These are phyloP conservation scores for Candida stauntonica DNA, from an alignment of 805 yeast species.

Conservation along the genomic window DNA sequence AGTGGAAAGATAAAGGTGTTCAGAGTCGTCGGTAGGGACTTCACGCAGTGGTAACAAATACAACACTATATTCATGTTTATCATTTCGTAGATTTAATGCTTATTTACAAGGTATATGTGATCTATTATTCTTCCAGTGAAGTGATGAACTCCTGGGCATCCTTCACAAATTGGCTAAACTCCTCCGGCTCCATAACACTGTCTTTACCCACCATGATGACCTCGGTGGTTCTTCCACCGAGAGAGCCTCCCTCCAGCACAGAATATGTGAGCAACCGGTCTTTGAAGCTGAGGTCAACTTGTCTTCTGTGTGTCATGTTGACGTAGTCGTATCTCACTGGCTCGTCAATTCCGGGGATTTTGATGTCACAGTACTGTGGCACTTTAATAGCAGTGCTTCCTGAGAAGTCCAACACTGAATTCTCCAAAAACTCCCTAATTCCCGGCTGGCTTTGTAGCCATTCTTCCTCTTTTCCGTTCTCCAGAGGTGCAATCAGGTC, in stretches of 20 bases:
- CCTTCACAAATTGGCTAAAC: slow-evolving; percentile 17
- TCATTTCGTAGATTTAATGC: too few relatives aligned
- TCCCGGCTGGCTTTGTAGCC: slow-evolving; percentile 37
- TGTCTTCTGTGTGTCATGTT: slow-evolving; percentile 41
- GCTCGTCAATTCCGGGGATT: slow-evolving; percentile 32
- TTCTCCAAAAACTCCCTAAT: slow-evolving; percentile 36
- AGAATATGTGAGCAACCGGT: slow-evolving; percentile 36
- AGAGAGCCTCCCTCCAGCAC: slow-evolving; percentile 53
- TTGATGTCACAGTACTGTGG: slow-evolving; percentile 37
- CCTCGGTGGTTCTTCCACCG: slow-evolving; percentile 51
- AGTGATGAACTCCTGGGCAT: slow-evolving; percentile 17
- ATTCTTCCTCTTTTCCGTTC: slow-evolving; percentile 12
- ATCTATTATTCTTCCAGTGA: slow-evolving; percentile 2
- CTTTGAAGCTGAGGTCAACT: slow-evolving; percentile 37
- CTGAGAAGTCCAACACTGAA: slow-evolving; percentile 39
- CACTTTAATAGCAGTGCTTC: slow-evolving; percentile 31
- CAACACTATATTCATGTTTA: too few relatives aligned
- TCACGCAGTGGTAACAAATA: slow-evolving; percentile 71
- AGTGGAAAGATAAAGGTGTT: slow-evolving; percentile 77
- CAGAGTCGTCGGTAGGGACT: slow-evolving; percentile 70
- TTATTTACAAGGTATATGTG: not conserved
- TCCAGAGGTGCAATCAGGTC: slow-evolving; percentile 16
- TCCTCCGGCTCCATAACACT: slow-evolving; percentile 14
- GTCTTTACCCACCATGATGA: slow-evolving; percentile 40
- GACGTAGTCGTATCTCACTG: slow-evolving; percentile 42